Conservation (phyloP, 768 basidiomycete genomes). For the Kwoniella sp. region DNA sequence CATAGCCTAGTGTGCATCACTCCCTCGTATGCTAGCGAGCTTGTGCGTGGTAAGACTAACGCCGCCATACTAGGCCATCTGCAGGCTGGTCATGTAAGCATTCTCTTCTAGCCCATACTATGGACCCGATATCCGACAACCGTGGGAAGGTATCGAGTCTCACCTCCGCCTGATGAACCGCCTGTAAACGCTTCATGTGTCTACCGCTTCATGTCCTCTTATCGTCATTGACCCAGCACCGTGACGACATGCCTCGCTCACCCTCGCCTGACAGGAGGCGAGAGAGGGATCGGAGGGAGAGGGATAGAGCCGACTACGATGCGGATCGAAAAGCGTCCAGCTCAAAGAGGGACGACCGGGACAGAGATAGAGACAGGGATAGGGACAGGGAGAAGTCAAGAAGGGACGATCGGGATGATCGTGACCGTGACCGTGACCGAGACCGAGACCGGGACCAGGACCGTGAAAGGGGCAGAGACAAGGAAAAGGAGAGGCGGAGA, state of each 20-base stretch:
- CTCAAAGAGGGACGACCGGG: conserved; percentile 29
- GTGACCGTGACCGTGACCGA: conserved; percentile 48
- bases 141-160: too few relatives aligned
- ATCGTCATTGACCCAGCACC: too few relatives aligned
- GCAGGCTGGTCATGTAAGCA: too few relatives aligned
- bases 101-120: too few relatives aligned
- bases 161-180: too few relatives aligned
- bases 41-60: too few relatives aligned
- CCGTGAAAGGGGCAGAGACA: conserved; percentile 41
- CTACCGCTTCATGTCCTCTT: too few relatives aligned
- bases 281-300: conserved; percentile 37
- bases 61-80: too few relatives aligned
- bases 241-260: conserved; percentile 36
- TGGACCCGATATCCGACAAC: too few relatives aligned
- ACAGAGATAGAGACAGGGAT: conserved; percentile 16
- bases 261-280: conserved; percentile 39
- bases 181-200: too few relatives aligned
- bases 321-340: conserved; percentile 32
- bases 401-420: conserved; percentile 34
- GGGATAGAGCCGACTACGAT: conserved; percentile 23
- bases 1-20: too few relatives aligned
- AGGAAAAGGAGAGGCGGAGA: conserved; percentile 41
- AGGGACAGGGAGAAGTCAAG: conserved; percentile 12
- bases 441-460: conserved; percentile 35
- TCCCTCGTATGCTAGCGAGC: too few relatives aligned